Percentiles rank a stretch among this genome's conserved stretches.
These are phyloP conservation scores for Tephrocybe sp. DNA, from an alignment of 768 basidiomycete genomes.

Conservation along the genomic window DNA sequence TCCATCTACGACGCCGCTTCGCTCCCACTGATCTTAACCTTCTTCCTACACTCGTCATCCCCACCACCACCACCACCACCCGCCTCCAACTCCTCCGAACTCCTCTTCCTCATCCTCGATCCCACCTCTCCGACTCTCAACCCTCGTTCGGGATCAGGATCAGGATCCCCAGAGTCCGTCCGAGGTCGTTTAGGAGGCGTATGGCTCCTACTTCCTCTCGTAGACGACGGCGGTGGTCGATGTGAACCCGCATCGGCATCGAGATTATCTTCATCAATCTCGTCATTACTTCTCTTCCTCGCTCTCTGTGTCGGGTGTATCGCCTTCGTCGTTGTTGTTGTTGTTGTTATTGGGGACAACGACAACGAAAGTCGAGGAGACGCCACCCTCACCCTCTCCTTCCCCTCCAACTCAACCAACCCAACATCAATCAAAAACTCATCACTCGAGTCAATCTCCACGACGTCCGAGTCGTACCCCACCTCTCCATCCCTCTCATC, in stretches of 20 bases:
- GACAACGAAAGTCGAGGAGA: too few relatives aligned
- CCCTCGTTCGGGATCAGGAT: slow-evolving; percentile 1
- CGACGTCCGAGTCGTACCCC: slow-evolving; percentile 1
- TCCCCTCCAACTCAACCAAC: not conserved
- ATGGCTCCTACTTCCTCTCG: slow-evolving; percentile 18
- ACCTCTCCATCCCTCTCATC: not conserved
- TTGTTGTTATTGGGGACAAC: too few relatives aligned
- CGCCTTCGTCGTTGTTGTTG: too few relatives aligned
- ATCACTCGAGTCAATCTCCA: slow-evolving; percentile 31
- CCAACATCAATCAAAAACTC: too few relatives aligned
- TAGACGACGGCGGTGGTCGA: not conserved
- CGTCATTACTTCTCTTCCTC: slow-evolving; percentile 27
- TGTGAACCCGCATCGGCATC: slow-evolving; percentile 7
- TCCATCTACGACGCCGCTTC: too few relatives aligned
- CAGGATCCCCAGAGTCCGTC: slow-evolving; percentile 11
- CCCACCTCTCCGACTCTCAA: slow-evolving; percentile 5
- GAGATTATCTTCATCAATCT: slow-evolving; percentile 28
- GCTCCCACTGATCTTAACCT: slow-evolving; percentile 10
- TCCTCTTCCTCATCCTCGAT: slow-evolving; percentile 43
- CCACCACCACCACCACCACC: slow-evolving; percentile 6
- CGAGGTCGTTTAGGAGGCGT: slow-evolving; percentile 32
- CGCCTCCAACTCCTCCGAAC: slow-evolving; percentile 49
- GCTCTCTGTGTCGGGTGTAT: slow-evolving; percentile 5
- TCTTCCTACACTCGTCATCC: slow-evolving; percentile 12
- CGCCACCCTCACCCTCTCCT: not conserved